A percentile compares a stretch with the other conserved stretches of the same genome.
Evolutionary conservation across 1,284 basidiomycete species (phyloP).

Genomic region (Trametes versicolor): DNA sequence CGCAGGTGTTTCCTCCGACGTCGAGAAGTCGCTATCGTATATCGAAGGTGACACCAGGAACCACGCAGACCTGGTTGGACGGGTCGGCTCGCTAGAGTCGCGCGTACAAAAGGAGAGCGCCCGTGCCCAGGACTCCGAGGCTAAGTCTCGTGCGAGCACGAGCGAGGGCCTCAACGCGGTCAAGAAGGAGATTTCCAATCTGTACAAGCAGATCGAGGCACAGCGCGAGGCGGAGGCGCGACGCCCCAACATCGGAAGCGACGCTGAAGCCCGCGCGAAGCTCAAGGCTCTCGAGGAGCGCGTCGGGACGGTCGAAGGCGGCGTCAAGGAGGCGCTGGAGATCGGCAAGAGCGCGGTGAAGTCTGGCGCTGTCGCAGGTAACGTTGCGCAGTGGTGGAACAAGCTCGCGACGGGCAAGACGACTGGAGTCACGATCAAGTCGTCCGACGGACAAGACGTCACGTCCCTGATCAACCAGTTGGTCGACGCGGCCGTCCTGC

Average conservation of each 20-base stretch:
- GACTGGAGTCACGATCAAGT: constrained; percentile 68
- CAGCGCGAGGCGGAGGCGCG: constrained; percentile 44
- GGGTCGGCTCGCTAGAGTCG: constrained; percentile 64
- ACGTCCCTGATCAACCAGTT: constrained; percentile 75
- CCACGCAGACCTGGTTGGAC: constrained; percentile 59
- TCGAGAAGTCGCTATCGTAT: constrained; percentile 57
- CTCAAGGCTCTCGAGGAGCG: constrained; percentile 68
- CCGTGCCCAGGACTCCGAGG: constrained; percentile 64
- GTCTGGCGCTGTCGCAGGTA: constrained; percentile 45
- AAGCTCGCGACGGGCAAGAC: constrained; percentile 57
- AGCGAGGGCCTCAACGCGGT: constrained; percentile 59
- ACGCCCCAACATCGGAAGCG: constrained; percentile 41
- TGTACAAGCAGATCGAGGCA: constrained; percentile 58
- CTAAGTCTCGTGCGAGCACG: constrained; percentile 55
- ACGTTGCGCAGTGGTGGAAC: constrained; percentile 66
- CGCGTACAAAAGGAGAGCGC: constrained; percentile 64
- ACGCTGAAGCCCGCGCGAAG: constrained; percentile 66
- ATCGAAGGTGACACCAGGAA: constrained; percentile 60
- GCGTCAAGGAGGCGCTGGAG: constrained; percentile 77
- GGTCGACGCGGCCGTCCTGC: constrained; percentile 76
- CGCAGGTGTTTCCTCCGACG: constrained; percentile 63
- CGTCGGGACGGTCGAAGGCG: constrained; percentile 71
- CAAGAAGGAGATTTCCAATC: constrained; percentile 62
- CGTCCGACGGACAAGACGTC: constrained; percentile 80
- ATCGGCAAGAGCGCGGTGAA: constrained; percentile 61